Percentiles rank a stretch among this genome's conserved stretches.
phyloP scores from a whole-genome alignment of 2,329 filamentous ascomycete genomes.

The Hypoxylon sp. region DNA sequence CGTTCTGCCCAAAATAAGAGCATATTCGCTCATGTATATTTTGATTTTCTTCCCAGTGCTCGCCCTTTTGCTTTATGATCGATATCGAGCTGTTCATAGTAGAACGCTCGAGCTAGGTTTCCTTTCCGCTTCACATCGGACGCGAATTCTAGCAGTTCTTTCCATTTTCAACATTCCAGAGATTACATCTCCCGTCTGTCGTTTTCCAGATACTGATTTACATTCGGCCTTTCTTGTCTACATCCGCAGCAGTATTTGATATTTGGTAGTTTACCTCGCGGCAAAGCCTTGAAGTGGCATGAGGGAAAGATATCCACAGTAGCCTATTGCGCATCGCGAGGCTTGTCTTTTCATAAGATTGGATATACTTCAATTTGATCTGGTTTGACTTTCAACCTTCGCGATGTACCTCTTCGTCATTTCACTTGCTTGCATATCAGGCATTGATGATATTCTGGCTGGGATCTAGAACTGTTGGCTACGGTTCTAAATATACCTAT shows the following conservation, averaged over 20 bases:
- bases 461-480: no score
- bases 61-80: background rate
- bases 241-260: constrained; percentile 2
- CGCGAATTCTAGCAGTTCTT: background rate
- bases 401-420: no score
- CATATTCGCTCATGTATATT: no score
- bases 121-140: constrained; percentile 6
- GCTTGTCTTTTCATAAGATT: no score
- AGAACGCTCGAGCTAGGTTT: constrained; percentile 25
- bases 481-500: constrained; percentile 2
- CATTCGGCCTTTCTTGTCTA: constrained; percentile 2
- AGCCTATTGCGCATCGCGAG: background rate
- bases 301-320: background rate
- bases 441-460: no score
- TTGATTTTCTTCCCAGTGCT: background rate
- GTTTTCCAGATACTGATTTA: constrained; percentile 5
- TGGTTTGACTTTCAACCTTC: no score
- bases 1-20: no score
- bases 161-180: no score
- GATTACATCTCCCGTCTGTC: background rate
- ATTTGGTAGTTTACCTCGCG: constrained; percentile 24
- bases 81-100: constrained; percentile 31
- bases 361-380: no score
- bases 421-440: no score
- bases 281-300: background rate